Base-by-base conservation (phyloP, 768 basidiomycete species). In the Cubamyces sp. region DNA sequence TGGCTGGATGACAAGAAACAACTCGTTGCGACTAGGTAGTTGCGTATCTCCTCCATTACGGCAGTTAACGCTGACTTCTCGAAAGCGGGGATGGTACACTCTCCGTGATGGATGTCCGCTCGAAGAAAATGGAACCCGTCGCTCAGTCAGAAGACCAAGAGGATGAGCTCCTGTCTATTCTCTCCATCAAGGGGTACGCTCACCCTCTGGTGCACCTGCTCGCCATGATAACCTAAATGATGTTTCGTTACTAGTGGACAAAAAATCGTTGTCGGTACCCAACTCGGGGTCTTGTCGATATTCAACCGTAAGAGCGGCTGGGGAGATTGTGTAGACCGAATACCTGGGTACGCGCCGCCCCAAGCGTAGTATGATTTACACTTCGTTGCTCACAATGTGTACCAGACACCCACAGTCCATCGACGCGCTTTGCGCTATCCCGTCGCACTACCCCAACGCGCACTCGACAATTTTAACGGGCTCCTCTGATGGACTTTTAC, bases 131-230 rank as follows among this genome's bases (percentile, higher is more conserved):
- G 14, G 84, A 88, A 52, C 92, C 92, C 1, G 75, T 91, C 61
- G 88, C 89, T 1, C 90, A 94, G 56, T 96, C 94, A 16, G 95
- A 96, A 71, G 92, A 96, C 76, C 96, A 98, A 72, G 96, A 97
- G 69, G 96, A 98, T 71, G 96, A 98, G 69, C 77, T 97, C 46
- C 80, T 98, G 9, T 93, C 92, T 5, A 85, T 94, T 46, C 87
- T 90, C 34, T 74, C 92, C 16, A 94, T 98, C 73, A 92, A 91
- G 79, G 84, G 87, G 88, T 91, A 69, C 30, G 82, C 25, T 34
- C 7, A 51, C 16, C 26, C 11, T 16, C 41, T 45, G 16, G 3
- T 25, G 52, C n/a, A 3, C 37, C 34, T 42, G 54, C 41, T 48
- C 49, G 26, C 16, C 16, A 58, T 60, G 9, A 15, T 6, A n/a